These are phyloP conservation scores for Exophiala alcalophila DNA, from an alignment of 2,329 filamentous ascomycete species.

Conservation along the genomic window DNA sequence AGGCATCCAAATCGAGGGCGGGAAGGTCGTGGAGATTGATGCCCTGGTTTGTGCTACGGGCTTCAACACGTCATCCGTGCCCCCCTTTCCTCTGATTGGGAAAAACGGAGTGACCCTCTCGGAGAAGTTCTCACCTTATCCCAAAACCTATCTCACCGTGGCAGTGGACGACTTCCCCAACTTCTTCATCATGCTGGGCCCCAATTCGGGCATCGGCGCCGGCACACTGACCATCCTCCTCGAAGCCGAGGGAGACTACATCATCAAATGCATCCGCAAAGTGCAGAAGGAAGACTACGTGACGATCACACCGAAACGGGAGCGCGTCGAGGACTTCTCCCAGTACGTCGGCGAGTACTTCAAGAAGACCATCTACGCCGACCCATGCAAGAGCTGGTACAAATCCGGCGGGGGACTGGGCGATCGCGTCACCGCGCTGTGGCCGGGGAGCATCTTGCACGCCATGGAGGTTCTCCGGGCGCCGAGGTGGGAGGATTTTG, in stretches of 20 bases:
- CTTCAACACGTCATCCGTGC: slow-evolving; percentile 35
- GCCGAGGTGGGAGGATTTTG: slow-evolving; percentile 45
- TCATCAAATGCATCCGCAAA: slow-evolving; percentile 16
- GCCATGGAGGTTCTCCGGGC: slow-evolving; percentile 43
- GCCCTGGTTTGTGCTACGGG: slow-evolving; percentile 39
- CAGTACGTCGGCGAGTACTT: slow-evolving; percentile 11
- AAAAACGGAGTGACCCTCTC: slow-evolving; percentile 31
- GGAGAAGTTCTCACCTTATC: slow-evolving; percentile 34
- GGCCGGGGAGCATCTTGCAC: slow-evolving; percentile 51
- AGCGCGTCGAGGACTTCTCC: slow-evolving; percentile 2
- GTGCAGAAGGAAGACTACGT: slow-evolving; percentile 33
- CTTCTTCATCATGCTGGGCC: slow-evolving; percentile 35
- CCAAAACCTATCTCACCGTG: slow-evolving; percentile 37
- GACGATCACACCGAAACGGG: slow-evolving; percentile 36
- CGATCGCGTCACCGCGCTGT: slow-evolving; percentile 45
- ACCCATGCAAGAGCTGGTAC: slow-evolving; percentile 29
- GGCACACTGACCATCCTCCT: slow-evolving; percentile 15
- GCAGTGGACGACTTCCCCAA: slow-evolving; percentile 35
- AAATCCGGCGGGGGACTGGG: slow-evolving; percentile 35
- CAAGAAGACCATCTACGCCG: slow-evolving; percentile 13
- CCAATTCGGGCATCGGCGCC: slow-evolving; percentile 27
- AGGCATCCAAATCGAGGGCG: slow-evolving; percentile 35
- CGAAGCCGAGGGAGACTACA: slow-evolving; percentile 17
- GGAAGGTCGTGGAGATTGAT: slow-evolving; percentile 34
- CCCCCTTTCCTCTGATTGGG: slow-evolving; percentile 36